Base-by-base conservation (phyloP, 179 eudicot species). In the Silene vulgaris region DNA sequence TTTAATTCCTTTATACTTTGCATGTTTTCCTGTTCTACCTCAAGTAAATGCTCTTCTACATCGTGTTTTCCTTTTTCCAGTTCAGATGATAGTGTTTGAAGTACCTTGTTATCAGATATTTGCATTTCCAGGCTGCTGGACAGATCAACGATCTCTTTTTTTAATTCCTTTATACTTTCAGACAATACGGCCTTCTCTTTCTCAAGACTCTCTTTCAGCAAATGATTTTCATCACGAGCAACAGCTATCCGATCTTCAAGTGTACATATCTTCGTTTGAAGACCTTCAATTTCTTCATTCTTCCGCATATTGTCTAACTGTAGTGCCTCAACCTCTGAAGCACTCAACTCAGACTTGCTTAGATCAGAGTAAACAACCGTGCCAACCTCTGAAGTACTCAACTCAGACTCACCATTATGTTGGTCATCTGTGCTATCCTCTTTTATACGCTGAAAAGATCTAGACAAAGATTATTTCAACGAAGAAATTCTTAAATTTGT, bases 21-120 rank as follows among this genome's bases (percentile, higher is more conserved):
- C 81, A 85, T 21, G 64, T 87, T 91, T 82, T 90, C 90, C 73
- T 84, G 80, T 81, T 91, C 90, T 78, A 91, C 35, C 43, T 82
- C 84, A 32, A 76, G 76, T 35, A 93, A 60, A 43, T 77, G 90
- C 66, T 79, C 79, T 78, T 90, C 91, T 32, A 93, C 59, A 70
- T 86, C 91, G n/a, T 86, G 76, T 76, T 87, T 94, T 57, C 80
- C 86, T 72, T 79, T 84, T 78, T 82, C 94, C 56, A 89, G 79
- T 84, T 84, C 89, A 12, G 79, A 74, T 57, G 84, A 77, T 61
- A 81, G 79, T 73, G 85, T 84, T 59, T 88, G 82, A 73, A 91
- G 88, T 35, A 78, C 66, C 81, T 84, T 83, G 77, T 84, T 92
- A 45, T 81, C 87, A 60, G 87, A 83, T 75, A 78, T 80, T 62